Base-by-base conservation (phyloP, 495 filamentous ascomycete genomes). In the Friedmanniomyces endolithicus region DNA sequence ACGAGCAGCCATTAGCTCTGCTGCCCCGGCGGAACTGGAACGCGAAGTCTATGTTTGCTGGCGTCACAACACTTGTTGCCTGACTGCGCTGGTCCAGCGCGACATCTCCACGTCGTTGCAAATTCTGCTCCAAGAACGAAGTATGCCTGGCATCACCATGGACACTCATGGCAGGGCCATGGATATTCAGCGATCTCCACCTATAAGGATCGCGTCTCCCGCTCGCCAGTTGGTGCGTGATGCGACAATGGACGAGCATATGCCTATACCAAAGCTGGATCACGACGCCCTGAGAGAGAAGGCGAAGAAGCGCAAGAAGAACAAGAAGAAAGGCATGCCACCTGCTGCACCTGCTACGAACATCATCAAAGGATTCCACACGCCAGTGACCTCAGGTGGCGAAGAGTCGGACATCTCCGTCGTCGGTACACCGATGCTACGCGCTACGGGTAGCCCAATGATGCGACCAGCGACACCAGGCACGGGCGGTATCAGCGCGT, bases 321-420 rank as follows among this genome's bases (percentile, higher is more conserved):
- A 75, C 62, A 72, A 76, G 57, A 74, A 71, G 64, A 65, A 67
- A 48, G 63, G 50, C 22, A 65, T 65, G 53, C 61, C 63, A 11
- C 63, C 70, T 53, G 78, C 76, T 24, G 72, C 77, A 34, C 78
- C 81, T 39, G 87, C 88, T 40, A 71, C 81, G 57, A 83, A 76
- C 27, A 86, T 84, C 34, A 80, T 90, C 41, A 82, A 80, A 62
- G 88, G 88, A 6, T 90, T 94, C 62, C 62, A 71, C n/a, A 89
- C 85, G n/a, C 86, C 88, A n/a, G 71, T 77, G n/a, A 79, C 78
- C 19, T 92, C 88, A 47, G 86, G 78, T 39, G 87, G 89, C 60
- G 89, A 94, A 63, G 88, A 92, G 55, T 88, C 85, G 14, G 88
- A 92, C 65, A 78, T 77, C 58, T 83, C 82, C 22, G 63, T 70